Conservation (phyloP, 768 basidiomycete genomes). For the Russula ochroleuca region DNA sequence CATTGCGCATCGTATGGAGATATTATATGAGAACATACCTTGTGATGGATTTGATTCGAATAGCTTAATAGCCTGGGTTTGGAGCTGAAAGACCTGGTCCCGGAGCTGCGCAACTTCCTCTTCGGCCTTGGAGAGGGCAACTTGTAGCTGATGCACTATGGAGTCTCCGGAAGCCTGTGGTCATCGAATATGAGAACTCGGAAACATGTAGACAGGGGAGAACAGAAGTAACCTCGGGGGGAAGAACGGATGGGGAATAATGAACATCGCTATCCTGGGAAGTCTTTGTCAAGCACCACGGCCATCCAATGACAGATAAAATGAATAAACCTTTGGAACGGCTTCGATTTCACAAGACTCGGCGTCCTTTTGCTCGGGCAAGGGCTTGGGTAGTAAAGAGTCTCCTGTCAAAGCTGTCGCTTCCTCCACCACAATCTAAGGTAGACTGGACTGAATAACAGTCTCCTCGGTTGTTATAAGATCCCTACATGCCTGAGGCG, state of each 20-base stretch:
- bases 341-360: background rate
- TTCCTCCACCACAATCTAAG: conserved; percentile 23
- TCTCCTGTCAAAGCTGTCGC: conserved; percentile 11
- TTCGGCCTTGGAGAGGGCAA: conserved; percentile 20
- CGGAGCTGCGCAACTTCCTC: conserved; percentile 22
- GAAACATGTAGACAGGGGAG: background rate
- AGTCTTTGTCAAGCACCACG: background rate
- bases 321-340: conserved; percentile 2
- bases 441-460: background rate
- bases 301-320: background rate
- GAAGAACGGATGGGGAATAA: background rate
- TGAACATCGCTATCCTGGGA: conserved; percentile 6
- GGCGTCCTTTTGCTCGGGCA: background rate
- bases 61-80: conserved; percentile 8
- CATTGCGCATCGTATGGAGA: background rate
- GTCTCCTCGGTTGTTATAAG: background rate
- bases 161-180: conserved; percentile 7
- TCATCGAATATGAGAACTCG: background rate
- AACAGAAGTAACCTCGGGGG: conserved; percentile 7
- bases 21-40: background rate
- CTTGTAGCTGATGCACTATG: conserved; percentile 13
- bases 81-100: conserved; percentile 5
- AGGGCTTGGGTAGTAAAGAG: background rate
- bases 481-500: conserved; percentile 9
- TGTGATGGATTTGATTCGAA: background rate